Percentiles rank a stretch among this genome's conserved stretches.
These are phyloP conservation scores for Schizonepeta tenuifolia DNA, from an alignment of 257 asterid genomes.

Conservation along the genomic window DNA sequence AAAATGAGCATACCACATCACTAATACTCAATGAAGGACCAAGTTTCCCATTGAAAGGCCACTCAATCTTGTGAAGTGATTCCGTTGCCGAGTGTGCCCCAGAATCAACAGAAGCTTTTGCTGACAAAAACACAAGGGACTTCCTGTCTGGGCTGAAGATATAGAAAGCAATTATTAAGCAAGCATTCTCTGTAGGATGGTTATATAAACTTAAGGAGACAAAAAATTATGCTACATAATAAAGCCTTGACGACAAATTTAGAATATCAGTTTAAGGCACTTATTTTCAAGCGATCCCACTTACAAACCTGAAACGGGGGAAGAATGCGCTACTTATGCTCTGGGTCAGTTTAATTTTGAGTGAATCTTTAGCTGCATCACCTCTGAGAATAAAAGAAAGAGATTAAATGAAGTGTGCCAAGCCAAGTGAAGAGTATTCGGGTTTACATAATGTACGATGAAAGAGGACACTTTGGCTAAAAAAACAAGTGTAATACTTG, in stretches of 20 bases:
- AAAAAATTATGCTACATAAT: not conserved
- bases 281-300: not conserved
- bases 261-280: not conserved
- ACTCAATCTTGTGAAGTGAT: conserved; percentile 79
- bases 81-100: conserved; percentile 86
- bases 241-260: conserved; percentile 2
- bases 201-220: not conserved
- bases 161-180: conserved; percentile 18
- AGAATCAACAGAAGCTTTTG: conserved; percentile 76
- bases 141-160: conserved; percentile 81
- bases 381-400: conserved; percentile 39
- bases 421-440: conserved; percentile 31
- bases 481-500: conserved; percentile 23
- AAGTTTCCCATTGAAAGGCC: conserved; percentile 71
- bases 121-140: conserved; percentile 74
- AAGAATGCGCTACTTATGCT: conserved; percentile 79
- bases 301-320: conserved; percentile 80
- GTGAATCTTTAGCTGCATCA: conserved; percentile 49
- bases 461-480: not conserved
- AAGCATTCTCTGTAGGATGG: conserved; percentile 13
- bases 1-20: conserved; percentile 66
- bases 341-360: conserved; percentile 54
- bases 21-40: conserved; percentile 46
- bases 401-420: conserved; percentile 26
- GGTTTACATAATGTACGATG: conserved; percentile 16